Evolutionary conservation across 257 asterid genomes (phyloP).

Genomic region (Fraxinus americana): DNA sequence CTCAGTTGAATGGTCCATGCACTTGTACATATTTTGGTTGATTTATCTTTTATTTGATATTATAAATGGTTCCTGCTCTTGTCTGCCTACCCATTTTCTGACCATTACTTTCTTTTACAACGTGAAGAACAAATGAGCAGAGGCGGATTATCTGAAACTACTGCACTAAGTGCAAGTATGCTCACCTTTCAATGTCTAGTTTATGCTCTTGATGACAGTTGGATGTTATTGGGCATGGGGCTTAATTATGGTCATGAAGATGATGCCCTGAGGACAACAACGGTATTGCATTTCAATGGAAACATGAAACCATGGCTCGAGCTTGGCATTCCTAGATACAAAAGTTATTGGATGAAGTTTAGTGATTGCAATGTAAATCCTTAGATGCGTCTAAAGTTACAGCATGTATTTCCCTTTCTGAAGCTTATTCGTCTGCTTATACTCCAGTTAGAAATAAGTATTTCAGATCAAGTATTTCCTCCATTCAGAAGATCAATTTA

Average conservation of each 20-base stretch:
- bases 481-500: too few species aligned
- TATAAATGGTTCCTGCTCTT: not conserved
- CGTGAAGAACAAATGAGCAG: conserved; percentile 49
- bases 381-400: conserved; percentile 33
- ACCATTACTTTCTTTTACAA: conserved; percentile 21
- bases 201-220: conserved; percentile 66
- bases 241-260: conserved; percentile 60
- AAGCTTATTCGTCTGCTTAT: too few species aligned
- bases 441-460: too few species aligned
- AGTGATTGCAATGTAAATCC: conserved; percentile 86
- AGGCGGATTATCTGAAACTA: conserved; percentile 51
- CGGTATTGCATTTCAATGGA: conserved; percentile 86
- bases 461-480: too few species aligned
- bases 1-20: not conserved
- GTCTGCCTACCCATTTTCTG: conserved; percentile 17
- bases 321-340: conserved; percentile 81
- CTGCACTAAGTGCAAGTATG: conserved; percentile 63
- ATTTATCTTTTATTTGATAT: conserved; percentile 17
- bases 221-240: conserved; percentile 89
- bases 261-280: conserved; percentile 56
- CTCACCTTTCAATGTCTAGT: conserved; percentile 70
- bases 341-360: conserved; percentile 69
- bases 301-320: conserved; percentile 99
- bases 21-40: conserved; percentile 1
- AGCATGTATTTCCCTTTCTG: conserved; percentile 3